Evolutionary conservation across 257 asterid genomes (phyloP).

Genomic region (Rubia yunnanensis): DNA sequence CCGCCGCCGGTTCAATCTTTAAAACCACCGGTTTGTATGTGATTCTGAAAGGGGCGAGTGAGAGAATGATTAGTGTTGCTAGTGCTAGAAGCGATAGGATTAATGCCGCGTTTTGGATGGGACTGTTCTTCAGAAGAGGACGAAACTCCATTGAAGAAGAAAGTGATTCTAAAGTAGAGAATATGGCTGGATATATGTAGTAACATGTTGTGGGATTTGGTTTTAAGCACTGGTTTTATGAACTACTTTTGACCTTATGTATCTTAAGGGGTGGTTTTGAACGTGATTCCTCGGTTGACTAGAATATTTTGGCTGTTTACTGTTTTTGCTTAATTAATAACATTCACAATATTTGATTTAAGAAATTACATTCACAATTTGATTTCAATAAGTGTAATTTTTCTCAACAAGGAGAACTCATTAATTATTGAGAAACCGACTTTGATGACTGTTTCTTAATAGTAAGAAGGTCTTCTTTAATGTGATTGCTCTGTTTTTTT

Average conservation of each 20-base stretch:
- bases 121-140: conserved; percentile 1
- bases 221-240: too few relatives aligned
- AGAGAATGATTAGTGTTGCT: conserved; percentile 7
- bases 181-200: too few relatives aligned
- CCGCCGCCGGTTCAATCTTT: neutral
- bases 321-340: too few relatives aligned
- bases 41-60: conserved; percentile 2
- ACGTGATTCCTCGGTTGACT: neutral
- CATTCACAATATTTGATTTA: too few relatives aligned
- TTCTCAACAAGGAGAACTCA: too few relatives aligned
- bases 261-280: neutral
- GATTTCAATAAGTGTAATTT: too few relatives aligned
- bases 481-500: too few relatives aligned
- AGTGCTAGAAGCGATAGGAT: neutral
- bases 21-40: conserved; percentile 9
- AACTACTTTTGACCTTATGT: too few relatives aligned
- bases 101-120: conserved; percentile 1
- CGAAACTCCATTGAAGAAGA: conserved; percentile 3
- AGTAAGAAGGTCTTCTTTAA: too few relatives aligned
- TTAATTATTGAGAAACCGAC: too few relatives aligned
- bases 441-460: too few relatives aligned
- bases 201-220: neutral
- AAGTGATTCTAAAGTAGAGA: neutral
- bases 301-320: neutral
- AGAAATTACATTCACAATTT: too few relatives aligned